Conservation (phyloP, 1,284 basidiomycete species). For the Psilocybe mexicana region DNA sequence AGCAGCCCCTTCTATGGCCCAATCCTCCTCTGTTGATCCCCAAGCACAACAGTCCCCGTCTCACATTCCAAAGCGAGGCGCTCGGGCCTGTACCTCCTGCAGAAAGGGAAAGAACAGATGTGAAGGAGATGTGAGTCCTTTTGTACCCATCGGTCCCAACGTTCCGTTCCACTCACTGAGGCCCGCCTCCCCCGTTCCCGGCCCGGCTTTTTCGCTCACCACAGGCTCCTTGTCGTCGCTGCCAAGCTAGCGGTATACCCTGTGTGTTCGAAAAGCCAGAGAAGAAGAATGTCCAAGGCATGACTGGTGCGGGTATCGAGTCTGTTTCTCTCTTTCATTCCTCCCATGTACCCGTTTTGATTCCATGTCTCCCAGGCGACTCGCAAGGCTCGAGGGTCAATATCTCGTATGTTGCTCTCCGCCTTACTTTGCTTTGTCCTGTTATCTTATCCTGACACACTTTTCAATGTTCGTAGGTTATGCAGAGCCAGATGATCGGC, state of each 20-base stretch:
- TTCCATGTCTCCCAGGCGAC: constrained; percentile 50
- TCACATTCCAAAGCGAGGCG: constrained; percentile 79
- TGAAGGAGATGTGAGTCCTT: constrained; percentile 74
- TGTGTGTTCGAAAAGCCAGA: constrained; percentile 95
- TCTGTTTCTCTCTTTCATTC: constrained; percentile 39
- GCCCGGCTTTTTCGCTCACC: constrained; percentile 41
- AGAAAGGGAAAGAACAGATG: constrained; percentile 92
- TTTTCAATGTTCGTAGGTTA: constrained; percentile 50
- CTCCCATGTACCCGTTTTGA: constrained; percentile 25
- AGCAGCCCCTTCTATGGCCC: constrained; percentile 33
- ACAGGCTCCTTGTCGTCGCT: constrained; percentile 87
- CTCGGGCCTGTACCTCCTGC: constrained; percentile 79
- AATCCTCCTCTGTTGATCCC: constrained; percentile 26
- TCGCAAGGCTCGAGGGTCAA: constrained; percentile 81
- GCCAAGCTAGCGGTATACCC: constrained; percentile 77
- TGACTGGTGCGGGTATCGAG: constrained; percentile 72
- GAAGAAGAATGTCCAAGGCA: constrained; percentile 67
- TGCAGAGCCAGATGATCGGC: constrained; percentile 90
- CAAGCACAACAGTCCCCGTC: constrained; percentile 30
- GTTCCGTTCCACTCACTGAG: constrained; percentile 50
- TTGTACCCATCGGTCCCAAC: constrained; percentile 31
- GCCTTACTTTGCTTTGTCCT: not conserved
- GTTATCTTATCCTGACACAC: not conserved
- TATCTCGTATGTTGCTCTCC: constrained; percentile 59
- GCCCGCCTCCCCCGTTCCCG: constrained; percentile 67